phyloP scores from a whole-genome alignment of 768 basidiomycete species.

The Polyporus arcularius region DNA sequence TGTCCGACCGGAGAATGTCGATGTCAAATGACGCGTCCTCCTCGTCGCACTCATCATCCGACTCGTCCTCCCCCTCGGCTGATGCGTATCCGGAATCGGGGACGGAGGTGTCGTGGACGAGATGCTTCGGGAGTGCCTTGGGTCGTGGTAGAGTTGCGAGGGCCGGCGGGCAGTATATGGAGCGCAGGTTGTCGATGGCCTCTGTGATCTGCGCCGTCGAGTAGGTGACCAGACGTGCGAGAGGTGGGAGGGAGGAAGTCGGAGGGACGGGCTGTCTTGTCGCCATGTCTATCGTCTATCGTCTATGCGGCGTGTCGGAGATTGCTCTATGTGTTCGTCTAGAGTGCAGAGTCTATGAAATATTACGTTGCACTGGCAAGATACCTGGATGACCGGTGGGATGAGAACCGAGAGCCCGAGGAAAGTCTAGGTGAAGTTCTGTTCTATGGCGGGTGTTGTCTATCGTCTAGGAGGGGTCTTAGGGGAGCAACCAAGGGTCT shows the following conservation, averaged over 20 bases:
- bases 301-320: background rate
- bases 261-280: constrained; percentile 36
- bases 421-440: constrained; percentile 3
- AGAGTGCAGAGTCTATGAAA: background rate
- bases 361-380: background rate
- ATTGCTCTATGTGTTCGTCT: constrained; percentile 18
- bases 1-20: constrained; percentile 58
- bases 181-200: constrained; percentile 46
- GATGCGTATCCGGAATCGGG: constrained; percentile 83
- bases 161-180: constrained; percentile 52
- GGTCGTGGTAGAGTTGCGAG: constrained; percentile 26
- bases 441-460: constrained; percentile 32
- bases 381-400: constrained; percentile 3
- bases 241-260: constrained; percentile 56
- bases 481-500: constrained; percentile 37
- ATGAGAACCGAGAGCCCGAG: constrained; percentile 2
- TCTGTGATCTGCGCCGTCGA: constrained; percentile 39
- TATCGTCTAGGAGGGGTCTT: constrained; percentile 26
- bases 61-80: constrained; percentile 60
- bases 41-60: constrained; percentile 29
- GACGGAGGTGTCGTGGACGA: constrained; percentile 43
- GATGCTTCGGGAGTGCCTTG: constrained; percentile 25
- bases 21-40: constrained; percentile 33
- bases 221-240: constrained; percentile 42
- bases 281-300: constrained; percentile 10